These are phyloP conservation scores for Microdochium paspali DNA, from an alignment of 2,329 filamentous ascomycete species.

Conservation along the genomic window DNA sequence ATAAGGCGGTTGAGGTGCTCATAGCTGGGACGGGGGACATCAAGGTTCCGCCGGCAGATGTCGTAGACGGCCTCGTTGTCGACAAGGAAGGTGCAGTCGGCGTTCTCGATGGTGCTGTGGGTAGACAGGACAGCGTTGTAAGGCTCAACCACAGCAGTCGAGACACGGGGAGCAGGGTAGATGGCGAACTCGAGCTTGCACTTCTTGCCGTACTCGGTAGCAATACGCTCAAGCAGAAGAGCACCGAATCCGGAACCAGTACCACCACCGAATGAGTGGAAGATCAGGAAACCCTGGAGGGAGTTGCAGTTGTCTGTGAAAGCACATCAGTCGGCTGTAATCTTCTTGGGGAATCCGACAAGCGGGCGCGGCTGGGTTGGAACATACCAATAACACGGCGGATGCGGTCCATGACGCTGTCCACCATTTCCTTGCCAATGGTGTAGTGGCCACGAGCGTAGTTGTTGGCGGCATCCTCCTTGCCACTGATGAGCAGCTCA, in stretches of 20 bases:
- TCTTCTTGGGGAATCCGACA: neutral
- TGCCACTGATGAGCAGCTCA: slow-evolving; percentile 62
- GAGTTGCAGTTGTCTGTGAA: slow-evolving; percentile 59
- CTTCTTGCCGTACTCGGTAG: slow-evolving; percentile 69
- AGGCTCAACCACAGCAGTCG: slow-evolving; percentile 62
- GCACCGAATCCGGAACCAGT: slow-evolving; percentile 66
- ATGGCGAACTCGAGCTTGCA: slow-evolving; percentile 68
- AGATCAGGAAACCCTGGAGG: slow-evolving; percentile 65
- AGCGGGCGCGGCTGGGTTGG: neutral
- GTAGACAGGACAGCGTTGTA: slow-evolving; percentile 68
- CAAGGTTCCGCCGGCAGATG: slow-evolving; percentile 64
- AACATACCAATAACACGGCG: slow-evolving; percentile 57
- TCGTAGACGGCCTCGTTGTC: slow-evolving; percentile 70
- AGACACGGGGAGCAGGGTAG: slow-evolving; percentile 61
- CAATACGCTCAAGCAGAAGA: slow-evolving; percentile 61
- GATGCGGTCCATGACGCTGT: slow-evolving; percentile 59
- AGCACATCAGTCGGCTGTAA: slow-evolving; percentile 7
- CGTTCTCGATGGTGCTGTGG: slow-evolving; percentile 68
- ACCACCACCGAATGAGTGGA: slow-evolving; percentile 67
- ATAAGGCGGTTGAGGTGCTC: slow-evolving; percentile 67
- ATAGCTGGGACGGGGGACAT: slow-evolving; percentile 59
- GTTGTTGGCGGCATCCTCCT: slow-evolving; percentile 72
- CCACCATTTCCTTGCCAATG: slow-evolving; percentile 68
- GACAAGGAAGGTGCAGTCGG: slow-evolving; percentile 70
- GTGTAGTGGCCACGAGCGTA: slow-evolving; percentile 70